A percentile compares a stretch with the other conserved stretches of the same genome.
Conservation (phyloP, 148 eudicot genomes). For the Rhododendron williamsianum region DNA sequence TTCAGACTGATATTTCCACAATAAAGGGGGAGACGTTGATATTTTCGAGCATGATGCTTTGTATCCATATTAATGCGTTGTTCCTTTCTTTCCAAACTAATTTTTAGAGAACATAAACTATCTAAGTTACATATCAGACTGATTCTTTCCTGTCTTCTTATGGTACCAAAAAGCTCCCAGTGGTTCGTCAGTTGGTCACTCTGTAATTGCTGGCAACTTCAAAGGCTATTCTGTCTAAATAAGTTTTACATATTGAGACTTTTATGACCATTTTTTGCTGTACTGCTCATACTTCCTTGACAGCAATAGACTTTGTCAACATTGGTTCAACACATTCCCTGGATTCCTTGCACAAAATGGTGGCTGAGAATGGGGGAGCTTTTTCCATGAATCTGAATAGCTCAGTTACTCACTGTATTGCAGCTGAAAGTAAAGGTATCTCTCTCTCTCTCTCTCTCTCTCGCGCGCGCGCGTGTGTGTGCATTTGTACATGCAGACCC, state of each 20-base stretch:
- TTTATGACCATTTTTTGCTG: background rate
- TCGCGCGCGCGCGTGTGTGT: background rate
- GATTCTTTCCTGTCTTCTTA: background rate
- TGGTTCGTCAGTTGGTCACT: background rate
- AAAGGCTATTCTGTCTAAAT: background rate
- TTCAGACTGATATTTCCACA: conserved; percentile 74
- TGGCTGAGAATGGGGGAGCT: conserved; percentile 85
- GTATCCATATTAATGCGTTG: conserved; percentile 40
- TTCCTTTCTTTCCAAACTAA: conserved; percentile 4
- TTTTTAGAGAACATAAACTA: background rate
- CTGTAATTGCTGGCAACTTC: background rate
- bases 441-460: conserved; percentile 8
- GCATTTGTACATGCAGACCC: background rate
- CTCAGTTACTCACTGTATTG: conserved; percentile 84
- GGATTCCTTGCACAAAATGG: conserved; percentile 75
- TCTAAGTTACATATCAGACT: background rate
- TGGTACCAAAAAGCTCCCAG: background rate
- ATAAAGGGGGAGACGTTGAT: conserved; percentile 76
- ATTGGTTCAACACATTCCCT: conserved; percentile 53
- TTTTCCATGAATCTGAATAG: conserved; percentile 89
- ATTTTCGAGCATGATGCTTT: conserved; percentile 62
- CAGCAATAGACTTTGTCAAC: conserved; percentile 61
- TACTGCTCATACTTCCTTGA: conserved; percentile 23
- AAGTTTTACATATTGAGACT: background rate
- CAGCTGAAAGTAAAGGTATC: conserved; percentile 77